Base-by-base conservation (phyloP, 192 early-diverging fungal genomes). In the Coemansia umbellata region DNA sequence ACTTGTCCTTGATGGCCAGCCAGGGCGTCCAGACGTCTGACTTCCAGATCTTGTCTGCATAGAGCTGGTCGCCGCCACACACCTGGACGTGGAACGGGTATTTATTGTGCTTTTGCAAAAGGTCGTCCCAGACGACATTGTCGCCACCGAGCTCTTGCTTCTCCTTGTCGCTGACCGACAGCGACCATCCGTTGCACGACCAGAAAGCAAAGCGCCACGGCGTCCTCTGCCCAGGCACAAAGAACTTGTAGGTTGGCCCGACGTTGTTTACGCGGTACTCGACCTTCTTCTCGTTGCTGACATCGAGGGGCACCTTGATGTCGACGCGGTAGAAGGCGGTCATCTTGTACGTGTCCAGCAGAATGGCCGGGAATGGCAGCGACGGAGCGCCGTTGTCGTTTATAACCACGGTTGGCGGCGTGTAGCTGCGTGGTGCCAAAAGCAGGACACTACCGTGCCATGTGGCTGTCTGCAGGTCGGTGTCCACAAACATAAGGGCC, bases 21-120 rank as follows among this genome's bases (percentile, higher is more conserved):
- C 83, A 88, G 9, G 81, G 80, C 41, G 62, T 74, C 81, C 85
- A 82, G 41, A 81, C 71, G 0, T 65, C 58, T 13, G 82, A 65
- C 4, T 79, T 42, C 69, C 83, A 78, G 37, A 89, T 44, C 22
- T 56, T 47, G 63, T 88, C 87, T 19, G 80, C 63, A 42, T 89
- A 89, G 13, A 89, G 68, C 57, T 89, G 87, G 66, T 89, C 87
- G 41, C 87, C 87, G 18, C 87, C 87, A 32, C 87, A 85, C 37
- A 89, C 72, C 69, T 86, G 79, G 17, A 85, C 81, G 49, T 89
- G 85, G 60, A 85, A 84, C 9, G 85, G 85, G 23, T 76, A 61
- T 18, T 58, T 57, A 2, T 60, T 64, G 53, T 86, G 85, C 60
- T 84, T 80, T 19, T 69, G 73, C 56, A 85, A 45, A 11, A 80